Evolutionary conservation across 768 basidiomycete species (phyloP), one percentile per base, ranked within the genome.

Genomic region (Xerocomus spinulosus): DNA sequence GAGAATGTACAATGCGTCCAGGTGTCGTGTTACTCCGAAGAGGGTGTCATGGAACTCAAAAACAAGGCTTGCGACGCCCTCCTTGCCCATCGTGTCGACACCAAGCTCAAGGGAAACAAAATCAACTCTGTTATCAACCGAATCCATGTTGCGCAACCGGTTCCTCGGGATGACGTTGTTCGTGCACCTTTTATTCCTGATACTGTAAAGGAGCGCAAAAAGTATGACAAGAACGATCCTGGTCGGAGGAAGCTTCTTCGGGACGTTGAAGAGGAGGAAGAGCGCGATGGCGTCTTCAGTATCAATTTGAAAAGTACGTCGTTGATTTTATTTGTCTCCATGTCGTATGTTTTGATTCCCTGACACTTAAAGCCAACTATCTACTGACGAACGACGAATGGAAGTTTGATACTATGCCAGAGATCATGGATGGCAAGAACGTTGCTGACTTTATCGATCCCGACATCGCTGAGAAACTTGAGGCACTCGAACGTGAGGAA

Each of bases 351-450:
- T 8, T 25, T 58, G 10, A 50, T 36, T 39, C 18, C 37, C 26
- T 47, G 42, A n/a, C 41, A 4, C 52, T 37, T 55, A 40, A 70
- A 97, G 94, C 92, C 77, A 80, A 91, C 67, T 98, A 96, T 70
- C 48, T 96, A 23, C 82, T 99, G 49, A 76, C 82, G 20, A 83
- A 96, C 63, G 82, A 87, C 30, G 85, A 89, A 36, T 99, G 96
- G 96, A 99, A 96, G 73, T 75, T 82, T 72, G 96, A 99, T 62
- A 76, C 81, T 55, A 87, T 98, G n/a, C 96, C 96, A n/a, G 96
- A 99, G 67, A 90, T 99, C 61, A 83, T 92, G 85, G 83, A 97
- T 56, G 96, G 96, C 71, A 97, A 97, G 80, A 99, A 99, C 72
- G 72, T 98, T 44, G 95, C 94, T 20, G 96, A 99, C 74, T 99